These are phyloP conservation scores for Aspergillus ochraceus DNA, from an alignment of 2,329 filamentous ascomycete species.

Conservation along the genomic window DNA sequence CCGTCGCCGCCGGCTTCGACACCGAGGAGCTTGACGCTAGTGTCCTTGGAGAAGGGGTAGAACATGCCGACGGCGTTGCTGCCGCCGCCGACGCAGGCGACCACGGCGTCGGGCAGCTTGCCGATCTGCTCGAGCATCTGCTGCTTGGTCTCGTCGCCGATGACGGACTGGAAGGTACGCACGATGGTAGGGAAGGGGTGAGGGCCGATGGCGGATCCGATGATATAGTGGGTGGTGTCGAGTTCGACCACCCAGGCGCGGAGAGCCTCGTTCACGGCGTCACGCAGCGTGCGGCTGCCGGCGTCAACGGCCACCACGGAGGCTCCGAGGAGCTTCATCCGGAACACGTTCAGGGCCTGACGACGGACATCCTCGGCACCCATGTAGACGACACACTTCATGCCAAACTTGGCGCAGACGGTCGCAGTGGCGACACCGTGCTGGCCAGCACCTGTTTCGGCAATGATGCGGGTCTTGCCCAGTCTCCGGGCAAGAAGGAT, in stretches of 20 bases:
- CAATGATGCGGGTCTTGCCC: conserved; percentile 96
- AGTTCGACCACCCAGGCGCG: conserved; percentile 92
- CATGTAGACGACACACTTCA: conserved; percentile 99
- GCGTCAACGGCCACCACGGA: conserved; percentile 91
- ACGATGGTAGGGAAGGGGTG: conserved; percentile 98
- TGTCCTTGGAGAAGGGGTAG: conserved; percentile 87
- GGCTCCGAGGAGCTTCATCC: conserved; percentile 93
- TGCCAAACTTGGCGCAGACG: conserved; percentile 95
- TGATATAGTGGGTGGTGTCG: conserved; percentile 95
- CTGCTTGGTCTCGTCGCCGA: conserved; percentile 88
- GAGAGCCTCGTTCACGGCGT: conserved; percentile 93
- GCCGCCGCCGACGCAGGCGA: conserved; percentile 94
- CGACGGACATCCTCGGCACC: conserved; percentile 94
- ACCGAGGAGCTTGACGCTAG: conserved; percentile 81
- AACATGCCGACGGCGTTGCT: conserved; percentile 98
- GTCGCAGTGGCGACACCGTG: conserved; percentile 97
- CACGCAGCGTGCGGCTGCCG: conserved; percentile 77
- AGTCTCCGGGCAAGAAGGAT: conserved; percentile 80
- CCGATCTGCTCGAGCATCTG: conserved; percentile 84
- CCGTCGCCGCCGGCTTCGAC: conserved; percentile 96
- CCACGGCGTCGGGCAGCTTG: conserved; percentile 91
- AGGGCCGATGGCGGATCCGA: conserved; percentile 94
- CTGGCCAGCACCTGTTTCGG: conserved; percentile 95
- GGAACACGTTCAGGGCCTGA: conserved; percentile 96
- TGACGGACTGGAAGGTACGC: conserved; percentile 94